Conservation (phyloP, 2,329 filamentous ascomycete genomes). For the Colletotrichum horii region DNA sequence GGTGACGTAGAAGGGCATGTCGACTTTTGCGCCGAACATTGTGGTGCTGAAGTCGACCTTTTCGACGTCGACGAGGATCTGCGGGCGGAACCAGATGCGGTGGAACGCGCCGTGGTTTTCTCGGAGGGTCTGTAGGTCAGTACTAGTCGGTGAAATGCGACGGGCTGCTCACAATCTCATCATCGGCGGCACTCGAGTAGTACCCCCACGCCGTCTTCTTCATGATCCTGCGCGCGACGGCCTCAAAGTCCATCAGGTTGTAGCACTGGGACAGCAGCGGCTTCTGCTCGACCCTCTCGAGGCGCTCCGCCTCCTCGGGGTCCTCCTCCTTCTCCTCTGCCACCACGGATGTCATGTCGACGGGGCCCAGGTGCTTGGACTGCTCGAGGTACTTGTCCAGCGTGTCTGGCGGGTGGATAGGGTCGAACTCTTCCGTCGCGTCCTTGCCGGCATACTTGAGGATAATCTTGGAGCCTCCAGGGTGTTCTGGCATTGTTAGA, state of each 20-base stretch:
- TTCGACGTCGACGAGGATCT: slow-evolving; percentile 87
- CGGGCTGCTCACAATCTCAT: slow-evolving; percentile 74
- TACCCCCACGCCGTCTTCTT: slow-evolving; percentile 98
- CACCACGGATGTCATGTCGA: slow-evolving; percentile 84
- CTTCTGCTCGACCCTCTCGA: slow-evolving; percentile 76
- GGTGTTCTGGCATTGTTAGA: slow-evolving; percentile 67
- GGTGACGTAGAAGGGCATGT: slow-evolving; percentile 94
- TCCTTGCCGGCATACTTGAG: slow-evolving; percentile 95
- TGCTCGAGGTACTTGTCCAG: slow-evolving; percentile 83
- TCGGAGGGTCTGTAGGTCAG: slow-evolving; percentile 73
- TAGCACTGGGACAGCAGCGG: slow-evolving; percentile 87
- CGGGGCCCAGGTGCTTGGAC: slow-evolving; percentile 86
- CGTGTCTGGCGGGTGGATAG: slow-evolving; percentile 87
- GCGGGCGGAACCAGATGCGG: slow-evolving; percentile 95
- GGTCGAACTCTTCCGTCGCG: slow-evolving; percentile 89
- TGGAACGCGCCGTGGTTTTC: slow-evolving; percentile 97
- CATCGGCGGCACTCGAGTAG: slow-evolving; percentile 91
- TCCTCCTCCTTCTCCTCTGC: slow-evolving; percentile 72
- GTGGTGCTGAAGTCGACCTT: slow-evolving; percentile 86
- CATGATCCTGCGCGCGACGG: slow-evolving; percentile 88
- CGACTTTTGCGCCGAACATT: slow-evolving; percentile 87
- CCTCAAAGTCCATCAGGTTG: slow-evolving; percentile 95
- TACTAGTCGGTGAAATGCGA: background rate
- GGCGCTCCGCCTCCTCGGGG: slow-evolving; percentile 65
- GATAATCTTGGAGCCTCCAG: slow-evolving; percentile 90